These are phyloP conservation scores for Eruca vesicaria DNA, from an alignment of 441 rosid genomes.

Conservation along the genomic window DNA sequence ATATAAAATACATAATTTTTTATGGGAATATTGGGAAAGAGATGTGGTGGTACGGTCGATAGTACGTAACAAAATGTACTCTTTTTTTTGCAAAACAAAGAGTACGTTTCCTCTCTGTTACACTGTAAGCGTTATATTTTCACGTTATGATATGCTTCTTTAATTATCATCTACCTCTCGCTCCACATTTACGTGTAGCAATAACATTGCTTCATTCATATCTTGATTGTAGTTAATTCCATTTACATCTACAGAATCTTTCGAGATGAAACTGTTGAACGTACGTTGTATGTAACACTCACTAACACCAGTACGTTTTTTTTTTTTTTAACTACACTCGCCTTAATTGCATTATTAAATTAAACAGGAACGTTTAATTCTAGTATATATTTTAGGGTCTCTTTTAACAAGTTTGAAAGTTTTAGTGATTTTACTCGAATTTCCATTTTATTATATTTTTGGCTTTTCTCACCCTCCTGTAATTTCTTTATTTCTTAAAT, in stretches of 20 bases:
- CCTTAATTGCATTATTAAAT: not conserved
- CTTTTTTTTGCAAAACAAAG: not conserved
- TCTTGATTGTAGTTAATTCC: constrained; percentile 3
- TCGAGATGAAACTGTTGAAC: constrained; percentile 2
- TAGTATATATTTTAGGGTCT: not conserved
- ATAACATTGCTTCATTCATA: constrained; percentile 10
- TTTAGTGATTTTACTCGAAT: not conserved
- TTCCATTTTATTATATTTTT: not conserved
- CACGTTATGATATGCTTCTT: not conserved
- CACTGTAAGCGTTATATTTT: not conserved
- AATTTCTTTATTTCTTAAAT: not conserved
- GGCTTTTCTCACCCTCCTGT: not conserved
- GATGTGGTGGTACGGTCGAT: constrained; percentile 14
- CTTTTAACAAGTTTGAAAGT: not conserved
- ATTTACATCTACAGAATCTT: not conserved
- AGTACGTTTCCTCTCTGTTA: constrained; percentile 3
- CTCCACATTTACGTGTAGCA: constrained; percentile 15
- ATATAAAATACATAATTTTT: not conserved
- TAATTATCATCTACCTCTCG: not conserved
- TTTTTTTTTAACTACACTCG: not conserved
- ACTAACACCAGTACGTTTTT: not conserved
- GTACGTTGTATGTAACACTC: not conserved
- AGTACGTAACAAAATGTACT: constrained; percentile 13
- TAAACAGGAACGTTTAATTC: too few species aligned
- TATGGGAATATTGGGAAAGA: constrained; percentile 21